Conservation (phyloP, 352 stramenopile genomes). For the Pythium sp. region DNA sequence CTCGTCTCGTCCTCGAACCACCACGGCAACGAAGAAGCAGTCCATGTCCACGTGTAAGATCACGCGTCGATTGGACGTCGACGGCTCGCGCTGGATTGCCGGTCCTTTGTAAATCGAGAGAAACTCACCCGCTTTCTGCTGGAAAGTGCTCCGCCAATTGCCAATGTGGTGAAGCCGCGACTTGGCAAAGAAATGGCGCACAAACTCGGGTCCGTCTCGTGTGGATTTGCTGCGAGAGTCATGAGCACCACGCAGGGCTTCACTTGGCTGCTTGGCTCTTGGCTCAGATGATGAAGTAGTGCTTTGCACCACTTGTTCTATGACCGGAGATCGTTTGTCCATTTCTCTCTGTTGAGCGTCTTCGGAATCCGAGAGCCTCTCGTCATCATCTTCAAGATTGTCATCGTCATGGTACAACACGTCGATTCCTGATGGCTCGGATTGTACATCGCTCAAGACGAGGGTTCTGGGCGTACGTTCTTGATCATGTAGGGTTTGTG, state of each 20-base stretch:
- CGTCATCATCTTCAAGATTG: not conserved
- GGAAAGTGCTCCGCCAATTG: conserved; percentile 72
- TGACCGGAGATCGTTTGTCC: not conserved
- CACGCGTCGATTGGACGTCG: conserved; percentile 56
- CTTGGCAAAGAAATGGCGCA: conserved; percentile 81
- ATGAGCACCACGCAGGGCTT: not conserved
- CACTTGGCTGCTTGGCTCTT: not conserved
- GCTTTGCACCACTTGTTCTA: not conserved
- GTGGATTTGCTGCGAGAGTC: conserved; percentile 53
- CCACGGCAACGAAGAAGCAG: conserved; percentile 96
- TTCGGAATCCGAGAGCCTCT: conserved; percentile 1
- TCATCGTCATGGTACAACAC: not conserved
- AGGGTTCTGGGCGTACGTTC: not conserved
- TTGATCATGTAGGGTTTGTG: not conserved
- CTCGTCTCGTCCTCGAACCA: conserved; percentile 77
- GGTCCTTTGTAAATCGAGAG: conserved; percentile 56
- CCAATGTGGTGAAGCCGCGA: conserved; percentile 85
- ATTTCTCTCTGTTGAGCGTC: not conserved
- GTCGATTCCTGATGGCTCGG: not conserved
- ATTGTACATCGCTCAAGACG: not conserved
- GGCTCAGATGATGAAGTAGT: too few species aligned
- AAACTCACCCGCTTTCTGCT: conserved; percentile 63
- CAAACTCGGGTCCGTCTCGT: conserved; percentile 67
- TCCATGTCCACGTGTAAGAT: conserved; percentile 98
- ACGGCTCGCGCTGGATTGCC: conserved; percentile 27